A percentile compares a stretch with the other conserved stretches of the same genome.
phyloP scores from a whole-genome alignment of 2,329 filamentous ascomycete species.

The Endothia cerciana region DNA sequence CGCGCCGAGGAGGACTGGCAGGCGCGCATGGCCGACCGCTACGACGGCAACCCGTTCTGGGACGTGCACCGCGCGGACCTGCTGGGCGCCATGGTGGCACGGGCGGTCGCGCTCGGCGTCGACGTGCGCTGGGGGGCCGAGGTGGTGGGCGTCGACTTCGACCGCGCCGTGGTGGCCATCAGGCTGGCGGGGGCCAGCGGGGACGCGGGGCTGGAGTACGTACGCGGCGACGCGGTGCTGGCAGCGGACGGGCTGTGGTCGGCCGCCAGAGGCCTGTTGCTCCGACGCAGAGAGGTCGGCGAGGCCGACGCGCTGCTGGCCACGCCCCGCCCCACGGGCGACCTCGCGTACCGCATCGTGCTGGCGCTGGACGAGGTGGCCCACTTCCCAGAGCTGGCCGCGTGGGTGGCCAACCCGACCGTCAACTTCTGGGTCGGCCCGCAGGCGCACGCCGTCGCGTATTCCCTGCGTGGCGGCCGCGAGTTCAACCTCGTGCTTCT shows the following conservation, averaged over 20 bases:
- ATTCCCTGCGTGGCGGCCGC: constrained; percentile 60
- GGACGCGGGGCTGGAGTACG: background rate
- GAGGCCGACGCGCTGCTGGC: too few relatives aligned
- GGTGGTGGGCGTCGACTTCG: constrained; percentile 20
- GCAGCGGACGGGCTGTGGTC: background rate
- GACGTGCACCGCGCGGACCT: constrained; percentile 28
- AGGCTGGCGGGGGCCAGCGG: too few relatives aligned
- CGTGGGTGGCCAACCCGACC: constrained; percentile 55
- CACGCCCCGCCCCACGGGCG: background rate
- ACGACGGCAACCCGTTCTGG: constrained; percentile 24
- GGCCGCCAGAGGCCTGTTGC: background rate
- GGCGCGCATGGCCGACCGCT: too few relatives aligned
- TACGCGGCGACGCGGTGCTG: background rate
- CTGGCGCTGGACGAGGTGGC: constrained; percentile 36
- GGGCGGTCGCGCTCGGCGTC: constrained; percentile 20
- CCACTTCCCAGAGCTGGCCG: constrained; percentile 51
- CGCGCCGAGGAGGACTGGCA: too few relatives aligned
- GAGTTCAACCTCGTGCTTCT: constrained; percentile 70
- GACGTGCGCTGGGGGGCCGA: constrained; percentile 17
- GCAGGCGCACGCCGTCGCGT: constrained; percentile 63
- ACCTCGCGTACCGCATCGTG: background rate
- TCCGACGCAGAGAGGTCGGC: constrained; percentile 41
- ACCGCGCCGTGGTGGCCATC: constrained; percentile 7
- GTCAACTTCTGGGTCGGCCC: constrained; percentile 69
- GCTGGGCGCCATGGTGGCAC: constrained; percentile 21